phyloP scores from a whole-genome alignment of 371 early-diverging fungal species.

The Syncephalastrum monosporum region DNA sequence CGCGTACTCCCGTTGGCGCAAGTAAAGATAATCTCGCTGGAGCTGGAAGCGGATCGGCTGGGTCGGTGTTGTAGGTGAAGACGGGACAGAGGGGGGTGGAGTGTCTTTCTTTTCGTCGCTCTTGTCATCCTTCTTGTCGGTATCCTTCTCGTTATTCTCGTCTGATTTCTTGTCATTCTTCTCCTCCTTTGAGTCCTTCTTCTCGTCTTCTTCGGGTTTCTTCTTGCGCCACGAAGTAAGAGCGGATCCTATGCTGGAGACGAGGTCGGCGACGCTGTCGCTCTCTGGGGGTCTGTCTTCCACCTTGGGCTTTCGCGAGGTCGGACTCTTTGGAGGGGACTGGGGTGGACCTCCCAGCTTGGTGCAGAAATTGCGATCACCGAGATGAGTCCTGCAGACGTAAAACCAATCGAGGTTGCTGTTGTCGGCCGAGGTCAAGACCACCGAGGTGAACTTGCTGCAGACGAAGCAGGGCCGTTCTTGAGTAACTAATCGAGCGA shows the following conservation, averaged over 20 bases:
- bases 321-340: slow-evolving; percentile 11
- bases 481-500: slow-evolving; percentile 47
- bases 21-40: slow-evolving; percentile 55
- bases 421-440: slow-evolving; percentile 53
- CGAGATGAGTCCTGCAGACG: slow-evolving; percentile 44
- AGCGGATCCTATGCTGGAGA: slow-evolving; percentile 42
- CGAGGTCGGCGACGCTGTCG: slow-evolving; percentile 42
- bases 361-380: slow-evolving; percentile 44
- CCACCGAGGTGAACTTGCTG: slow-evolving; percentile 54
- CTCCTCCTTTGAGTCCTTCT: slow-evolving; percentile 14
- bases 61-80: slow-evolving; percentile 8
- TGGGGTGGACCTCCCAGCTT: slow-evolving; percentile 22
- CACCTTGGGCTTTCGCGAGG: slow-evolving; percentile 14
- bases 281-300: slow-evolving; percentile 31
- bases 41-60: slow-evolving; percentile 42
- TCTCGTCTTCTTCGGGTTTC: slow-evolving; percentile 14
- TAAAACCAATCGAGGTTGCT: slow-evolving; percentile 61
- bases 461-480: slow-evolving; percentile 64
- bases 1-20: slow-evolving; percentile 50
- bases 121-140: slow-evolving; percentile 12
- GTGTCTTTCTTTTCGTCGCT: slow-evolving; percentile 8
- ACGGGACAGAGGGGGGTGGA: not conserved
- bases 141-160: slow-evolving; percentile 10
- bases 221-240: slow-evolving; percentile 42
- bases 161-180: slow-evolving; percentile 13